Evolutionary conservation across 2,329 filamentous ascomycete species (phyloP).

Genomic region (Cytospora mali): DNA sequence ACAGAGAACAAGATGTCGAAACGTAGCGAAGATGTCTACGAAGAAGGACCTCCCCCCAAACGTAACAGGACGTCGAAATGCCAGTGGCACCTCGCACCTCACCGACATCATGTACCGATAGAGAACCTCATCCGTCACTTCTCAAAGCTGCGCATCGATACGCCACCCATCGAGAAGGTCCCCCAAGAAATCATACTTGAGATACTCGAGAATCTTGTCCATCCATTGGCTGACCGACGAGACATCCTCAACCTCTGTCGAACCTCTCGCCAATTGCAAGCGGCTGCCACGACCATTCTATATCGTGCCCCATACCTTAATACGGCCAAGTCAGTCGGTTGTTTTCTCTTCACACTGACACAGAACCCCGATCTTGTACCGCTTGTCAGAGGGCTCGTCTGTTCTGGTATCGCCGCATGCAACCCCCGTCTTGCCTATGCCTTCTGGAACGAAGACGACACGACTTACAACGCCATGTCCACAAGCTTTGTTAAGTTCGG

Average conservation of each 20-base stretch:
- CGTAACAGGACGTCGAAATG: no score
- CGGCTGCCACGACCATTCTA: constrained; percentile 1
- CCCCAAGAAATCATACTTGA: constrained; percentile 1
- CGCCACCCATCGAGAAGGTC: not conserved
- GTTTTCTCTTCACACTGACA: not conserved
- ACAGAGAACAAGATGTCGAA: no score
- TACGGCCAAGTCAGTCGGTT: not conserved
- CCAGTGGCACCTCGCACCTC: not conserved
- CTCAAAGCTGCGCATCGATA: not conserved
- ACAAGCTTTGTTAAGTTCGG: not conserved
- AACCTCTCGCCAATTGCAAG: not conserved
- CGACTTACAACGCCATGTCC: not conserved
- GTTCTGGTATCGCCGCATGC: not conserved
- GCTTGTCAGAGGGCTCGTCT: not conserved
- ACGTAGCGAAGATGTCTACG: no score
- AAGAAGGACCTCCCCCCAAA: no score
- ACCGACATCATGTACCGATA: no score
- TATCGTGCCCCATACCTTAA: constrained; percentile 2
- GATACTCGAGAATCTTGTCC: not conserved
- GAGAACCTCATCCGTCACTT: no score
- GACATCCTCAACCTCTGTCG: constrained; percentile 6
- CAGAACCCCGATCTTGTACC: not conserved
- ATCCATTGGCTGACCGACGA: not conserved
- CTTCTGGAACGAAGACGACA: not conserved
- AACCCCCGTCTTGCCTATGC: not conserved